Percentiles rank a stretch among this genome's conserved stretches.
phyloP scores from a whole-genome alignment of 2,329 filamentous ascomycete genomes.

The Fusarium sterilihyphosum region DNA sequence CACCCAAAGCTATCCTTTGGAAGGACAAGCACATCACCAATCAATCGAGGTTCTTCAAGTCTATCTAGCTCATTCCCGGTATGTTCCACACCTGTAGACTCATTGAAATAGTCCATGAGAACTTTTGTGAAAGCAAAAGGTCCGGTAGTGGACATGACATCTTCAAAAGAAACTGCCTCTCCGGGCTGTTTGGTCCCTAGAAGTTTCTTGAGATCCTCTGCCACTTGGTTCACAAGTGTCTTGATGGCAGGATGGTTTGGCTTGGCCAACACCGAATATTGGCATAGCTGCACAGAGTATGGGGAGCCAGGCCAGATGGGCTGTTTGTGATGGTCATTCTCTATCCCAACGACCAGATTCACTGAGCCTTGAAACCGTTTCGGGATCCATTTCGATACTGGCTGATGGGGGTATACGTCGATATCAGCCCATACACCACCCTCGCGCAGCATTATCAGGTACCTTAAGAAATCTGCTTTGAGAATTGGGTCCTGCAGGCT shows the following conservation, averaged over 20 bases:
- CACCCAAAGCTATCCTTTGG: slow-evolving; percentile 45
- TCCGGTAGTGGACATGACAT: slow-evolving; percentile 47
- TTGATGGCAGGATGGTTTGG: slow-evolving; percentile 74
- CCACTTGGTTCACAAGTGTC: slow-evolving; percentile 73
- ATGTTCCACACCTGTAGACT: slow-evolving; percentile 38
- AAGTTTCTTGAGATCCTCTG: slow-evolving; percentile 47
- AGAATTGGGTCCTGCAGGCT: slow-evolving; percentile 61
- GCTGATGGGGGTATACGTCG: slow-evolving; percentile 72
- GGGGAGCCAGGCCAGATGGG: slow-evolving; percentile 63
- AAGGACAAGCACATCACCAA: slow-evolving; percentile 48
- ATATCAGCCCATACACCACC: slow-evolving; percentile 79
- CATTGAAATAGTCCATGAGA: slow-evolving; percentile 45
- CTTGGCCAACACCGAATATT: slow-evolving; percentile 80
- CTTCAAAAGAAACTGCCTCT: slow-evolving; percentile 37
- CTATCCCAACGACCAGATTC: slow-evolving; percentile 76
- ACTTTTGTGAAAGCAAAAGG: slow-evolving; percentile 47
- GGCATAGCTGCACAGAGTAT: slow-evolving; percentile 79
- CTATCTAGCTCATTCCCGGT: slow-evolving; percentile 45
- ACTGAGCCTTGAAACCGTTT: slow-evolving; percentile 59
- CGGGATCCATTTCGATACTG: slow-evolving; percentile 74
- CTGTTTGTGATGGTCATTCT: slow-evolving; percentile 64
- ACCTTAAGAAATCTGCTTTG: slow-evolving; percentile 69
- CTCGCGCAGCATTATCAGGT: slow-evolving; percentile 70
- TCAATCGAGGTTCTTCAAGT: slow-evolving; percentile 42
- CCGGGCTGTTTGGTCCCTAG: slow-evolving; percentile 25